Base-by-base conservation (phyloP, 768 basidiomycete species). In the Serpula lacrymans region DNA sequence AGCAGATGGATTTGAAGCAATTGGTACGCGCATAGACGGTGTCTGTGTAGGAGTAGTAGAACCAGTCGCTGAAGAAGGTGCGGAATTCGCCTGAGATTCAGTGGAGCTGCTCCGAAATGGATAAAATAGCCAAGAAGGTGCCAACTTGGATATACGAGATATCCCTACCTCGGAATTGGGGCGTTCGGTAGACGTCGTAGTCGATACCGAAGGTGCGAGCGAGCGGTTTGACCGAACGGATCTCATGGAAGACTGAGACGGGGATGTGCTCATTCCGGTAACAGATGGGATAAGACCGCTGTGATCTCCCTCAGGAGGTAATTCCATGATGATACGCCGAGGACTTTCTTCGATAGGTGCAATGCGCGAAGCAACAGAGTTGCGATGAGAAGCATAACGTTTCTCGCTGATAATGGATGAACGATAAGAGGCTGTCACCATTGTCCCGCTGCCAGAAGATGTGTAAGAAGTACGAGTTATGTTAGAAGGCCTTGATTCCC, bases 81-180 rank as follows among this genome's bases (percentile, higher is more conserved):
- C 66, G 11, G 74, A 62, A 2, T 74, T 73, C 1, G 78, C 80
- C 48, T 84, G 79, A 2, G 83, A 72, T 55, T 86, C 82, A 47
- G 74, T 77, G 6, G 74, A 69, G 1, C 69, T 74, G 43, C 74
- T 79, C 24, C 84, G 69, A 59, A 90, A 89, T 5, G 82, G 75
- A 52, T 80, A 85, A 59, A 88, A 83, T 9, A 89, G 60, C 88
- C 88, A 89, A n/a, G 82, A 72, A 2, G 86, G 77, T 1, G 85
- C 68, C 28, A 87, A 69, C 52, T 80, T 85, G 2, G 84, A 79
- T 9, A 63, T 55, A 20, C 70, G 72, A 5, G 58, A 53, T 10
- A 48, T 48, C 33, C 39, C 20, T 21, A 43, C 44, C 20, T 45
- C 48, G 2, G 34, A 25, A 25, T 28, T 46, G 13, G 54, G 45